Evolutionary conservation across 2,329 filamentous ascomycete species (phyloP).

Genomic region (Aspergillus ochraceus): DNA sequence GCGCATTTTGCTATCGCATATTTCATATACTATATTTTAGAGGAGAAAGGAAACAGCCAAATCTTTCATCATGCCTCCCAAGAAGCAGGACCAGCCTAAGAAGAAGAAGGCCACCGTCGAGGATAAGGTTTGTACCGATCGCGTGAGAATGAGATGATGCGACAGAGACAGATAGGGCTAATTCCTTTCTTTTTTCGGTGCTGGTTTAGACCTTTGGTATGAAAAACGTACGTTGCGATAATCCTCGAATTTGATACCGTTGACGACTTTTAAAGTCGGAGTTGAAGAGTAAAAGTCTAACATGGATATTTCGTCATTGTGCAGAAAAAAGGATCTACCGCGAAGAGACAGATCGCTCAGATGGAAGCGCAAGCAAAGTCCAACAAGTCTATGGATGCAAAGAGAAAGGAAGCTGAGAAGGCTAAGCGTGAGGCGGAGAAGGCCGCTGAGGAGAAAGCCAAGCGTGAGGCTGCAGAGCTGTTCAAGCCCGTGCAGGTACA

Average conservation of each 20-base stretch:
- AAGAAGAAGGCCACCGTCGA: slow-evolving; percentile 62
- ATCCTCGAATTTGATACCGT: slow-evolving; percentile 4
- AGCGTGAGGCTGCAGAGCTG: slow-evolving; percentile 74
- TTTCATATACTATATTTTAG: slow-evolving; percentile 9
- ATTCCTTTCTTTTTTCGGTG: slow-evolving; percentile 8
- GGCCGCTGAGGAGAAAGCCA: slow-evolving; percentile 81
- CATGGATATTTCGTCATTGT: slow-evolving; percentile 5
- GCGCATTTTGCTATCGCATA: slow-evolving; percentile 1
- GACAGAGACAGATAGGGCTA: slow-evolving; percentile 1
- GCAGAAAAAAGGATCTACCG: slow-evolving; percentile 84
- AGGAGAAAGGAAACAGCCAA: slow-evolving; percentile 6
- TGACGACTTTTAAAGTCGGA: slow-evolving; percentile 5
- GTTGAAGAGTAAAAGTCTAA: slow-evolving; percentile 16
- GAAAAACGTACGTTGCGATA: slow-evolving; percentile 70
- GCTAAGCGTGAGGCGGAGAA: slow-evolving; percentile 78
- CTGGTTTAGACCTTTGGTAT: slow-evolving; percentile 79
- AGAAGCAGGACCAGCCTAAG: slow-evolving; percentile 47
- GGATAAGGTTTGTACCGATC: slow-evolving; percentile 63
- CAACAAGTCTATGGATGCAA: slow-evolving; percentile 82
- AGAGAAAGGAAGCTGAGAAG: slow-evolving; percentile 70
- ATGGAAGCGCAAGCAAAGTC: slow-evolving; percentile 71
- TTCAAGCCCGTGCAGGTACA: slow-evolving; percentile 95
- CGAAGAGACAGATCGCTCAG: slow-evolving; percentile 87
- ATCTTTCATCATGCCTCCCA: slow-evolving; percentile 48
- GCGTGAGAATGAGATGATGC: not conserved